These are phyloP conservation scores for Mollisia scopiformis DNA, from an alignment of 2,329 filamentous ascomycete genomes.

Conservation along the genomic window DNA sequence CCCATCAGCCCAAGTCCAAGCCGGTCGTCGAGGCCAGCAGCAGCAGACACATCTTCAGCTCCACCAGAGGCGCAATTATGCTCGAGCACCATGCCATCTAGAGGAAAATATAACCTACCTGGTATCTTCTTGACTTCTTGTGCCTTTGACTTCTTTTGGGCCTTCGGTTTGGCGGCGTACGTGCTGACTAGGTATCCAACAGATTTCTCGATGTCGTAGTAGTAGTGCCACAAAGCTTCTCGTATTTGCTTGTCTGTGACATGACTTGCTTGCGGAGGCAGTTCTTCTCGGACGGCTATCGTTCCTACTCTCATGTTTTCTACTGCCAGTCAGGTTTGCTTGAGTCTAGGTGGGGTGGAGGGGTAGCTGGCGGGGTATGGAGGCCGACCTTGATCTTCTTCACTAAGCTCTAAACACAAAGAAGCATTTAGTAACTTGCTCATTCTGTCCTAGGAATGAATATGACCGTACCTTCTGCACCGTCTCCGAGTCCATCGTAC, in stretches of 20 bases:
- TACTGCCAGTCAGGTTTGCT: constrained; percentile 20
- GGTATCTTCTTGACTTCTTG: constrained; percentile 35
- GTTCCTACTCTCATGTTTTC: constrained; percentile 68
- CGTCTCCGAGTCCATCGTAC: constrained; percentile 43
- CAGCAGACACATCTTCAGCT: constrained; percentile 33
- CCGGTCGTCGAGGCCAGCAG: constrained; percentile 4
- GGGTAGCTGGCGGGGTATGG: constrained; percentile 6
- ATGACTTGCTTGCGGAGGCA: constrained; percentile 58
- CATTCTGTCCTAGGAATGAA: background rate
- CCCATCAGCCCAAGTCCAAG: background rate
- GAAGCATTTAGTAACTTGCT: background rate
- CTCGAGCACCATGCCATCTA: background rate
- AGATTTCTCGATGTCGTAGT: constrained; percentile 87
- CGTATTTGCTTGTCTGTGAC: constrained; percentile 76
- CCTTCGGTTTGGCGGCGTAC: constrained; percentile 30
- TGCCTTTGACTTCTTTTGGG: constrained; percentile 37
- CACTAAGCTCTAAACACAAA: constrained; percentile 32
- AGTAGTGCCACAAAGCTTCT: constrained; percentile 94
- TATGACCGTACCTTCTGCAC: constrained; percentile 23
- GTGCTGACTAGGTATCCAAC: constrained; percentile 77
- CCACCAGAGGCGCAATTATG: background rate
- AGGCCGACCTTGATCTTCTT: constrained; percentile 38
- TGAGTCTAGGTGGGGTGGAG: background rate
- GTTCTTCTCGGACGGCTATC: constrained; percentile 63
- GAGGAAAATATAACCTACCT: constrained; percentile 36